phyloP scores from a whole-genome alignment of 371 early-diverging fungal species.

The Saksenaea oblongispora region DNA sequence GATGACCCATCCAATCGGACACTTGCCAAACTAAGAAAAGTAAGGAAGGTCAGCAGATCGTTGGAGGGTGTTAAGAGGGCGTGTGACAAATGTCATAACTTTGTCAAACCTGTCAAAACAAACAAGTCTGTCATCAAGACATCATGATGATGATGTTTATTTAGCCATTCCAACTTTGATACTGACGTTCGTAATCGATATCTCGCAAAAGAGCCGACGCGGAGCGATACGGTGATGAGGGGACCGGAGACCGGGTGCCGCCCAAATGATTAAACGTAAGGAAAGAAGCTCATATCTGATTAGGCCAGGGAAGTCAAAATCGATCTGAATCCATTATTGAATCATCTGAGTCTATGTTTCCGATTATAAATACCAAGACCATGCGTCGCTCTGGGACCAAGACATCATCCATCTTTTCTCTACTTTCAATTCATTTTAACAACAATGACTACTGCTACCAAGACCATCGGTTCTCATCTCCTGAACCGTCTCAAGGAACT shows the following conservation, averaged over 20 bases:
- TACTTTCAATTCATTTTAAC: background rate
- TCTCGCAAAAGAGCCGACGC: background rate
- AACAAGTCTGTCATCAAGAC: background rate
- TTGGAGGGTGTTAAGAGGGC: background rate
- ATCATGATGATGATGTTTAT: background rate
- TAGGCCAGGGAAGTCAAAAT: background rate
- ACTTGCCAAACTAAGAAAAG: background rate
- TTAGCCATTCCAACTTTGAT: background rate
- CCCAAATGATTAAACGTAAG: background rate
- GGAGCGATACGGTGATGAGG: background rate
- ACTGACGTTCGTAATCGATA: background rate
- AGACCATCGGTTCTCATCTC: conserved; percentile 36
- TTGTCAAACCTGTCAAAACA: background rate
- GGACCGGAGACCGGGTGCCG: background rate
- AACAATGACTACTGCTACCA: conserved; percentile 4
- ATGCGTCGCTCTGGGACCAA: background rate
- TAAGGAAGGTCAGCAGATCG: background rate
- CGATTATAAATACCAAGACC: background rate
- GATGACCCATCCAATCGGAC: conserved; percentile 15
- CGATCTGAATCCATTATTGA: background rate
- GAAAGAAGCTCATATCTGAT: background rate
- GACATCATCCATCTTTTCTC: background rate
- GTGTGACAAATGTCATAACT: background rate
- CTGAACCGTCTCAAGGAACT: conserved; percentile 45
- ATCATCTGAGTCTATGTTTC: conserved; percentile 5